phyloP scores from a whole-genome alignment of 1,284 basidiomycete species.

The Heterobasidion occidentale region DNA sequence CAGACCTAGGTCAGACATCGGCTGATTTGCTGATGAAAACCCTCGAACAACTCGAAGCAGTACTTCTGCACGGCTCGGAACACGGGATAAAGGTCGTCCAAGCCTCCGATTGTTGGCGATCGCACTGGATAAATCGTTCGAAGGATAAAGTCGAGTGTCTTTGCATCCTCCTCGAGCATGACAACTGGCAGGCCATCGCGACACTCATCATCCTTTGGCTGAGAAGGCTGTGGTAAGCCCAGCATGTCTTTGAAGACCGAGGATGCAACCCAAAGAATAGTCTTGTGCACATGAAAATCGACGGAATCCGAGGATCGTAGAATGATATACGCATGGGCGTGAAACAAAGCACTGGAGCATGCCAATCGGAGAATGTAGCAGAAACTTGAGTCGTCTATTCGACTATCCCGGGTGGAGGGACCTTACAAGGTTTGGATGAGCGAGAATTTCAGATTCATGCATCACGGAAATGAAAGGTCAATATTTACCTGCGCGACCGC shows the following conservation, averaged over 20 bases:
- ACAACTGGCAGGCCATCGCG: constrained; percentile 1
- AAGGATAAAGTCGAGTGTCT: constrained; percentile 4
- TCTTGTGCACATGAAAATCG: constrained; percentile 24
- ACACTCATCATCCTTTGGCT: not conserved
- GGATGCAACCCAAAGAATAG: constrained; percentile 24
- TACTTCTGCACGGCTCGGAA: not conserved
- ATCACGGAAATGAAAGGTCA: too few relatives aligned
- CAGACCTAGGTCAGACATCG: too few relatives aligned
- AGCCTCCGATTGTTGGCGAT: not conserved
- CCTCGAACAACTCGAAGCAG: not conserved
- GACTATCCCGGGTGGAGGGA: too few relatives aligned
- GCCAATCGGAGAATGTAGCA: too few relatives aligned
- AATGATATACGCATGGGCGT: constrained; percentile 20
- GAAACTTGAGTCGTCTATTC: too few relatives aligned
- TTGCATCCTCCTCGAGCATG: constrained; percentile 2
- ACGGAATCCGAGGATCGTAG: constrained; percentile 27
- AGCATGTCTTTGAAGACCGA: constrained; percentile 30
- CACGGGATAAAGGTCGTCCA: not conserved
- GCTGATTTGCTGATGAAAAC: too few relatives aligned
- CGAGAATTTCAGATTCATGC: too few relatives aligned
- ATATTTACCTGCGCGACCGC: not conserved
- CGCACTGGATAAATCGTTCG: constrained; percentile 7
- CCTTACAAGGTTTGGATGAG: too few relatives aligned
- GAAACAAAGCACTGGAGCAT: too few relatives aligned
- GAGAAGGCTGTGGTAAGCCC: not conserved